Evolutionary conservation across 2,329 filamentous ascomycete genomes (phyloP).

Genomic region (Phaeosphaeriaceae sp.): DNA sequence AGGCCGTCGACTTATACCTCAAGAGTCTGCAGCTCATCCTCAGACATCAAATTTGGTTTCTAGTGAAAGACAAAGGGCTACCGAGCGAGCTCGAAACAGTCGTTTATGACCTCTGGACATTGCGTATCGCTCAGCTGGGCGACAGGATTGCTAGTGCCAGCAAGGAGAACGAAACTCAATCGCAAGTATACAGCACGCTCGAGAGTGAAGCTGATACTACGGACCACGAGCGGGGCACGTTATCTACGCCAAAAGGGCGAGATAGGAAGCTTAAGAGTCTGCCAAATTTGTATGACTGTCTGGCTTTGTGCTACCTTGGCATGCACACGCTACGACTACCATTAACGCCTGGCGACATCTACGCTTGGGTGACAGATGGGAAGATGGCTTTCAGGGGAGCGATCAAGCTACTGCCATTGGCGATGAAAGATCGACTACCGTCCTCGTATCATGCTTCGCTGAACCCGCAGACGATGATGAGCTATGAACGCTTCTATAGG

Average conservation of each 20-base stretch:
- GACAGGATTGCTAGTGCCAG: constrained; percentile 48
- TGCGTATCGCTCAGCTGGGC: constrained; percentile 69
- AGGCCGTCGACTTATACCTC: constrained; percentile 79
- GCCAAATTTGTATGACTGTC: constrained; percentile 75
- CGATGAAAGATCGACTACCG: constrained; percentile 71
- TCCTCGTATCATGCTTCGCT: constrained; percentile 66
- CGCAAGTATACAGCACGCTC: constrained; percentile 65
- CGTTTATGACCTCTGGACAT: constrained; percentile 83
- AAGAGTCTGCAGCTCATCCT: constrained; percentile 85
- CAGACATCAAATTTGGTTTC: constrained; percentile 78
- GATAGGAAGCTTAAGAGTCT: constrained; percentile 58
- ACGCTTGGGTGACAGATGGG: constrained; percentile 69
- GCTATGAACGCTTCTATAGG: constrained; percentile 67
- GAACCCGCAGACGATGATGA: constrained; percentile 59
- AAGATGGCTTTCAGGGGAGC: constrained; percentile 73
- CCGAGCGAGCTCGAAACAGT: constrained; percentile 78
- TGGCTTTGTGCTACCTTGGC: constrained; percentile 82
- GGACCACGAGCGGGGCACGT: constrained; percentile 32
- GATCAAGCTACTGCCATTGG: constrained; percentile 62
- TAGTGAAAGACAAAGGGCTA: constrained; percentile 71
- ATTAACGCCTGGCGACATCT: constrained; percentile 75
- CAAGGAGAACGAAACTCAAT: constrained; percentile 46
- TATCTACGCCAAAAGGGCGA: constrained; percentile 37
- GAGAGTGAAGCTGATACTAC: constrained; percentile 53
- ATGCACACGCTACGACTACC: constrained; percentile 78